Base-by-base conservation (phyloP, 768 basidiomycete genomes). In the Russula brevipes region DNA sequence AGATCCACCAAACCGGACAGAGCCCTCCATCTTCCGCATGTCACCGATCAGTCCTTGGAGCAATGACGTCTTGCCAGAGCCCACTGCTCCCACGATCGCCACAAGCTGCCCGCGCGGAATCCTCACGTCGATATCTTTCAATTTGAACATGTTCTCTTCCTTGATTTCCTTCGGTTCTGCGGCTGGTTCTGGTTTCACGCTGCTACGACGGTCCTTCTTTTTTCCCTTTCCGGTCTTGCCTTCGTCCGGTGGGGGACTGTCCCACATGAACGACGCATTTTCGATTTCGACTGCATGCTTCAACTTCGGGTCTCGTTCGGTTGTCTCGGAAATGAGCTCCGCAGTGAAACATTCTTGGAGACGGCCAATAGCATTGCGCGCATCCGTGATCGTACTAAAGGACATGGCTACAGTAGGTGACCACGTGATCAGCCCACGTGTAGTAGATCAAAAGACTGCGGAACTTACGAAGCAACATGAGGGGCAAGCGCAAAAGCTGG, bases 251-350 rank as follows among this genome's bases (percentile, higher is more conserved):
- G 87, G 85, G 1, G 88, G 83, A 4, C 85, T 81, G 69, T 97
- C 94, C 95, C 95, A 98, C 1, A 85, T 85, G 75, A 96, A 96
- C 11, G 85, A 81, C 5, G 85, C 93, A 58, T 81, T 78, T 53
- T 82, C 77, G 50, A 91, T 81, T 60, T 81, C 79, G 57, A 97
- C 69, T 2, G 92, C 95, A 38, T 76, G 73, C n/a, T 83, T 77
- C 35, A 89, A 72, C 14, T 77, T 70, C 1, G 73, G 72, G 68
- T 94, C 85, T 16, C 85, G 74, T 5, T 77, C 69, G 56, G 83
- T 80, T 0, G 79, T 81, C 52, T 88, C 84, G 4, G 82, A 78
- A 7, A 90, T 76, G 6, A 84, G 76, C 71, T 98, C 94, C 1
- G 93, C 92, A 56, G 87, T 86, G 70, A 96, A 96, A 31, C 94